Base-by-base conservation (phyloP, 371 early-diverging fungal genomes). In the Syncephalastrum contaminatum region DNA sequence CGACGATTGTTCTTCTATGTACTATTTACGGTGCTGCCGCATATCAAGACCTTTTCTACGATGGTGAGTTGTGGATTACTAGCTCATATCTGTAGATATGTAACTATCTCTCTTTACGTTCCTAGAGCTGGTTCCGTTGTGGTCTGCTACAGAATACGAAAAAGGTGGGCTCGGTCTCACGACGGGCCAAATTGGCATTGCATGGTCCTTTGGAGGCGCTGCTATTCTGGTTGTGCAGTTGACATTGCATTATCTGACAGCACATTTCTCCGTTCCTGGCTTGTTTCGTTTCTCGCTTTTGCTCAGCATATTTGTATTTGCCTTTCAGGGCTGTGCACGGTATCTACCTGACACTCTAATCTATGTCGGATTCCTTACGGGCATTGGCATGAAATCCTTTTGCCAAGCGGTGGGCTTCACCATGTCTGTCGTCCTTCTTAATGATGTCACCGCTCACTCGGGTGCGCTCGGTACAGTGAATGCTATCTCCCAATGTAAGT, bases 111-210 rank as follows among this genome's bases (percentile, higher is more conserved):
- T 0, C 10, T 30, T 10, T 30, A 30, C 19, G 24, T 27, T 16
- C 46, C 12, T 58, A 56, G 60, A 60, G n/a, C 40, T 53, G 27
- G 50, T 60, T 27, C 58, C 60, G 20, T 63, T 54, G 6, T 65
- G 63, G 62, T 47, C 63, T 5, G 60, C 60, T 13, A 65, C 51
- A 18, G 21, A 36, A n/a, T 51, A 50, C 4, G 27, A 25, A 8
- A 30, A 24, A 21, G 90, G 87, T 51, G 90, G 91, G 0, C 74
- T 90, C 4, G 82, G 73, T 2, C 82, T 85, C 55, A 59, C 55
- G 3, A 49, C 82, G 2, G 60, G 67, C 6, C 67, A 80, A 19
- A 81, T 88, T 41, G 88, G 88, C 19, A 49, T 72, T 13, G 73
- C 80, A 0, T 56, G 88, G 45, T 67, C 84, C 1, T 53, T 82